Conservation (phyloP, 179 eudicot species). For the Dionaea muscipula region DNA sequence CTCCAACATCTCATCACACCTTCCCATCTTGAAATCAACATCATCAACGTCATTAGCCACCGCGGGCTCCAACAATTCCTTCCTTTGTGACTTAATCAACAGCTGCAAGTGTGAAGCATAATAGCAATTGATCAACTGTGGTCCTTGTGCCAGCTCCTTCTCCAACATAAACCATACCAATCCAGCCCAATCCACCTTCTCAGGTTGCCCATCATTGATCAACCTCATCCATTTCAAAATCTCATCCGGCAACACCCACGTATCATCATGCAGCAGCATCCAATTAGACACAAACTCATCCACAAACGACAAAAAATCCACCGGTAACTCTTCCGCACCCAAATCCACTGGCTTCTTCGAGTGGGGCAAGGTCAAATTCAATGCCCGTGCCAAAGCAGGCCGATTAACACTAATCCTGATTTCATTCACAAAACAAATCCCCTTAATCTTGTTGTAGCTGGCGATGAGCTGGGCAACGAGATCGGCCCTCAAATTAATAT, state of each 20-base stretch:
- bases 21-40: constrained; percentile 24
- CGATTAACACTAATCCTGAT: constrained; percentile 32
- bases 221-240: constrained; percentile 35
- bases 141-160: constrained; percentile 58
- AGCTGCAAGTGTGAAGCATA: constrained; percentile 83
- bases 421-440: constrained; percentile 34
- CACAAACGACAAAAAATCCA: constrained; percentile 38
- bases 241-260: constrained; percentile 54
- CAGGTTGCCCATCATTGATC: constrained; percentile 58
- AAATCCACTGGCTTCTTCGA: constrained; percentile 31
- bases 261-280: constrained; percentile 72
- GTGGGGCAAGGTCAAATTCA: constrained; percentile 43
- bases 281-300: constrained; percentile 59
- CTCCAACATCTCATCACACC: constrained; percentile 12
- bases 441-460: constrained; percentile 18
- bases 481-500: constrained; percentile 36
- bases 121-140: constrained; percentile 40
- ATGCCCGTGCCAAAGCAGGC: constrained; percentile 52
- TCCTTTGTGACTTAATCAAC: constrained; percentile 49
- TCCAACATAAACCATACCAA: constrained; percentile 83
- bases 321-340: constrained; percentile 24
- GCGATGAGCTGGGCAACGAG: constrained; percentile 45
- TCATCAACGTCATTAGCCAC: constrained; percentile 27
- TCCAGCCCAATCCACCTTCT: constrained; percentile 76
- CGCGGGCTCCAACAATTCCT: constrained; percentile 14